Conservation (phyloP, 2,329 filamentous ascomycete species). For the Thielaviopsis punctulata region DNA sequence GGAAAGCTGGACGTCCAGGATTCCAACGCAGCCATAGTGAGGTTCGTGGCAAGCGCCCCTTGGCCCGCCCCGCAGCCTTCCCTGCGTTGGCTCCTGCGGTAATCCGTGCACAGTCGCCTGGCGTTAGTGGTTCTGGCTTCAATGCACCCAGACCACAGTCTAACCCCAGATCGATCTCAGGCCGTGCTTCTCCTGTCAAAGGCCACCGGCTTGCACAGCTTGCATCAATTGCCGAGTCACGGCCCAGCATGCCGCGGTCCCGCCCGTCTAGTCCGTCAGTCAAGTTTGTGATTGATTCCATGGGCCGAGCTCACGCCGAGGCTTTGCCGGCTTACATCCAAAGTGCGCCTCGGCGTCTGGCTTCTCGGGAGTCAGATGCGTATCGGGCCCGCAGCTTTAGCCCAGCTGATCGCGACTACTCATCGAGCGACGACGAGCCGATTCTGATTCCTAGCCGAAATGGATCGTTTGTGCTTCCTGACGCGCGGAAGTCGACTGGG, state of each 20-base stretch:
- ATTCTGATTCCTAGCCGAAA: conserved; percentile 47
- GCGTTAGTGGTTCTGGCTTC: conserved; percentile 8
- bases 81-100: conserved; percentile 30
- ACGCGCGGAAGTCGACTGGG: conserved; percentile 32
- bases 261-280: conserved; percentile 39
- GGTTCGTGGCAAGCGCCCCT: conserved; percentile 28
- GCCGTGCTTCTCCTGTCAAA: conserved; percentile 37
- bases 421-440: conserved; percentile 45
- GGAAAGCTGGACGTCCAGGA: conserved; percentile 26
- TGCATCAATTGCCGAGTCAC: conserved; percentile 40
- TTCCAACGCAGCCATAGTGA: conserved; percentile 39
- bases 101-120: conserved; percentile 17
- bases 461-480: conserved; percentile 35
- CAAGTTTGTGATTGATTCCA: conserved; percentile 46
- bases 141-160: conserved; percentile 12
- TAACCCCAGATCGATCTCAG: conserved; percentile 22
- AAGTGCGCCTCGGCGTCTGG: conserved; percentile 1
- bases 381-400: conserved; percentile 12
- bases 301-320: conserved; percentile 39
- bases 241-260: conserved; percentile 22
- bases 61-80: conserved; percentile 23
- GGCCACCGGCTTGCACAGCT: conserved; percentile 30
- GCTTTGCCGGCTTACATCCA: conserved; percentile 16
- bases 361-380: conserved; percentile 1
- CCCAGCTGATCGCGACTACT: conserved; percentile 29